A percentile compares a stretch with the other conserved stretches of the same genome.
These are phyloP conservation scores for Phytopythium helicoides DNA, from an alignment of 352 stramenopile genomes.

Conservation along the genomic window DNA sequence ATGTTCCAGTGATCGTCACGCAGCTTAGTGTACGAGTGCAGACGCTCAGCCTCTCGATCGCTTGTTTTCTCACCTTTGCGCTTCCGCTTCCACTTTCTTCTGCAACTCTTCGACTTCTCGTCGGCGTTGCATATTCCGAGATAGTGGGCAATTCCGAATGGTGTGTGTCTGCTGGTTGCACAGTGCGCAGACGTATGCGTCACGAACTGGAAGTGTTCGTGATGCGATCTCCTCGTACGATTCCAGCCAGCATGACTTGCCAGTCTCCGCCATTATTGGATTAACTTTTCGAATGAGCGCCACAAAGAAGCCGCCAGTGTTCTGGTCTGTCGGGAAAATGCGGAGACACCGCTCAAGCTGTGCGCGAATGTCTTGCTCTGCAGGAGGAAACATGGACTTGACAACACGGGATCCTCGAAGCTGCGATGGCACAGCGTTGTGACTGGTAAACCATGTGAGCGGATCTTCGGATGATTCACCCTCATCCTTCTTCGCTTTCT, in stretches of 20 bases:
- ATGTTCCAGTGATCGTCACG: constrained; percentile 47
- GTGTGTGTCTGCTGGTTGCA: constrained; percentile 25
- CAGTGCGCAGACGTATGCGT: constrained; percentile 28
- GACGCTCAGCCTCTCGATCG: constrained; percentile 14
- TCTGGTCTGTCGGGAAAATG: constrained; percentile 96
- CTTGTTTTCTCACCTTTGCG: not conserved
- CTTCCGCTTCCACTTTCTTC: constrained; percentile 1
- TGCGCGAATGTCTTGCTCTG: constrained; percentile 51
- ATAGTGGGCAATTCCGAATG: constrained; percentile 39
- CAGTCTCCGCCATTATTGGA: constrained; percentile 9
- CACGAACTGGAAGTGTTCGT: constrained; percentile 14
- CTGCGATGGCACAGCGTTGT: constrained; percentile 49
- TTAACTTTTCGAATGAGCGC: constrained; percentile 90
- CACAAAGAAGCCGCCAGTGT: constrained; percentile 98
- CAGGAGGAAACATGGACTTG: constrained; percentile 84
- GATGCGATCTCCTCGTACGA: constrained; percentile 31
- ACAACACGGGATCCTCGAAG: constrained; percentile 61
- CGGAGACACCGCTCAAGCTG: constrained; percentile 53
- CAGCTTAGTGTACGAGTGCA: constrained; percentile 56
- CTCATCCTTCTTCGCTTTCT: constrained; percentile 8
- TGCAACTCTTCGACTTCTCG: constrained; percentile 4
- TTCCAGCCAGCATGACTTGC: constrained; percentile 32
- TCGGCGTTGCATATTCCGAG: constrained; percentile 25
- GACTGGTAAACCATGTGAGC: constrained; percentile 54
- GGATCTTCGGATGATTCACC: not conserved